phyloP scores from a whole-genome alignment of 306 rosid genomes.

The Hylodesmum podocarpum region DNA sequence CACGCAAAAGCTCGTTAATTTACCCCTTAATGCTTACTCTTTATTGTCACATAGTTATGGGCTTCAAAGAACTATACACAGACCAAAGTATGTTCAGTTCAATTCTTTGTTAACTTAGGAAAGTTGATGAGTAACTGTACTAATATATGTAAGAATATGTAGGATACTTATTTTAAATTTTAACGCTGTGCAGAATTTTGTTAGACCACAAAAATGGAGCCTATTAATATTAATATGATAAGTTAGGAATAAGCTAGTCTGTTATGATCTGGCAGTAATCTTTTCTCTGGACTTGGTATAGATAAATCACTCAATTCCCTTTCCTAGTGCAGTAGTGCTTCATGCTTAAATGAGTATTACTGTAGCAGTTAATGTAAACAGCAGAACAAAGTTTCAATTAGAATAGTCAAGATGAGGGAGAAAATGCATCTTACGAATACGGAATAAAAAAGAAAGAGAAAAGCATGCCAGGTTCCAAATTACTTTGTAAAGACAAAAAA shows the following conservation, averaged over 20 bases:
- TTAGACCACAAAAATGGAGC: background rate
- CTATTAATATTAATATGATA: background rate
- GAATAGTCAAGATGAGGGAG: background rate
- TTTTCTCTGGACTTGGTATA: background rate
- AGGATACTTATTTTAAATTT: background rate
- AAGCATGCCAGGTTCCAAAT: background rate
- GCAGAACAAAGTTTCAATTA: background rate
- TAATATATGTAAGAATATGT: background rate
- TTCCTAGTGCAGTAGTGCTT: background rate
- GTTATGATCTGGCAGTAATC: background rate
- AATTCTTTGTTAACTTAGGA: background rate
- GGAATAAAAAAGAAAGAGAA: background rate
- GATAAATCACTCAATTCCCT: background rate
- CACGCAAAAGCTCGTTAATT: background rate
- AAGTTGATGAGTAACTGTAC: background rate
- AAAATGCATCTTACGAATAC: background rate
- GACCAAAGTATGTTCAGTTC: background rate
- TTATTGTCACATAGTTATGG: background rate
- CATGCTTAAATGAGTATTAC: background rate
- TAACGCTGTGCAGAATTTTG: background rate
- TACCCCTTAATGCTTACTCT: background rate
- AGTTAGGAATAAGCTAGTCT: background rate
- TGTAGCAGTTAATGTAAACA: background rate
- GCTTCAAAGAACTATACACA: background rate
- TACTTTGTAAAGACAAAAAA: background rate